Conservation (phyloP, 352 stramenopile genomes). For the Globisporangium polare region DNA sequence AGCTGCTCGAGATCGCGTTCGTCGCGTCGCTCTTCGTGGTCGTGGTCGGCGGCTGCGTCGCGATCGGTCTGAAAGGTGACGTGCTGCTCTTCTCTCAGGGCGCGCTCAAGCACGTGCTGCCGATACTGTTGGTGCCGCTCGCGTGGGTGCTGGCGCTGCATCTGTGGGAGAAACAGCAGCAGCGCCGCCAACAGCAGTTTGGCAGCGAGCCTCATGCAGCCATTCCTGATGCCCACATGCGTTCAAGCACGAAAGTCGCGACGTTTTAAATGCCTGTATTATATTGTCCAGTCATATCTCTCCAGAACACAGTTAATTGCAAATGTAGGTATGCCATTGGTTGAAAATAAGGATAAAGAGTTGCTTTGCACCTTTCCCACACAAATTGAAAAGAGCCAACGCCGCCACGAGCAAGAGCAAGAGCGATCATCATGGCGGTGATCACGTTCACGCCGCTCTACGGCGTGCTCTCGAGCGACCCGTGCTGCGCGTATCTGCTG, state of each 20-base stretch:
- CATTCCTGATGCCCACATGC: background rate
- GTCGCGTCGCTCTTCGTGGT: conserved; percentile 21
- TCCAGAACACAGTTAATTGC: background rate
- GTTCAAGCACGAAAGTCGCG: conserved; percentile 22
- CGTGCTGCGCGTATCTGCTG: conserved; percentile 85
- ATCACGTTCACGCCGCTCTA: conserved; percentile 91
- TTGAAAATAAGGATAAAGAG: no score
- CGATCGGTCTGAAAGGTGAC: conserved; percentile 32
- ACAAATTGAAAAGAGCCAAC: conserved; percentile 5
- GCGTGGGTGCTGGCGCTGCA: conserved; percentile 43
- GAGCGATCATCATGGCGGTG: conserved; percentile 63
- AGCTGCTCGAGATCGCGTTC: conserved; percentile 36
- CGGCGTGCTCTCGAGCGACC: conserved; percentile 75
- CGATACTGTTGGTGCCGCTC: conserved; percentile 46
- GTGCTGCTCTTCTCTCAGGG: conserved; percentile 29
- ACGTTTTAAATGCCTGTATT: conserved; percentile 1
- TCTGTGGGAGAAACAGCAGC: conserved; percentile 33
- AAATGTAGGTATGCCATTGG: background rate
- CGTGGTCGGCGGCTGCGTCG: conserved; percentile 34
- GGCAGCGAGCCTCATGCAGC: conserved; percentile 2
- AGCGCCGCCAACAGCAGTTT: background rate
- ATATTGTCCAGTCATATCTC: conserved; percentile 12
- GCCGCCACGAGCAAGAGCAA: background rate
- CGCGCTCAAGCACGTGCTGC: conserved; percentile 34
- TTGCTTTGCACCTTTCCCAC: background rate